These are phyloP conservation scores for Phialocephala subalpina DNA, from an alignment of 2,329 filamentous ascomycete genomes.

Conservation along the genomic window DNA sequence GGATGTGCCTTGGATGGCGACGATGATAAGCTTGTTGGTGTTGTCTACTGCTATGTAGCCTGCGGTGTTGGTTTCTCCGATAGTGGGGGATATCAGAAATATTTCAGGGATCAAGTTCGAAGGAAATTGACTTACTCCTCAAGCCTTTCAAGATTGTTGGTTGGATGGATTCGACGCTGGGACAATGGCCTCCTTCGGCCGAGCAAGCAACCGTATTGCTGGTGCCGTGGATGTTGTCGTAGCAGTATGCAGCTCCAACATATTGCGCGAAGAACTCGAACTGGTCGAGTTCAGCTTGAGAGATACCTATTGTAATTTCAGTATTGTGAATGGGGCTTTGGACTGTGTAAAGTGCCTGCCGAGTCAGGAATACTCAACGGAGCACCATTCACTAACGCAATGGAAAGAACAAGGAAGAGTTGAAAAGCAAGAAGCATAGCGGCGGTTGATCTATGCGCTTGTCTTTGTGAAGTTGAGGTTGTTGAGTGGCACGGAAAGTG, in stretches of 20 bases:
- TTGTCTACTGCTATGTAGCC: background rate
- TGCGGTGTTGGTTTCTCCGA: background rate
- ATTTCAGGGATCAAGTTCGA: too few relatives aligned
- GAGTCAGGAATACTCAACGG: background rate
- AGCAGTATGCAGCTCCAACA: conserved; percentile 40
- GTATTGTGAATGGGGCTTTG: background rate
- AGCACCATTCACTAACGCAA: background rate
- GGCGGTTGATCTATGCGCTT: background rate
- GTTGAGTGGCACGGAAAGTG: background rate
- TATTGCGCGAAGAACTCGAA: conserved; percentile 34
- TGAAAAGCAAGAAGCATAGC: background rate
- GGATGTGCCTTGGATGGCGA: conserved; percentile 19
- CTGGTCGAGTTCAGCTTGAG: conserved; percentile 2
- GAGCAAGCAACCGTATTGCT: conserved; percentile 30
- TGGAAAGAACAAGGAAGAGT: background rate
- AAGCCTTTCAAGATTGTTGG: conserved; percentile 22
- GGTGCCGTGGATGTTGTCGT: conserved; percentile 29
- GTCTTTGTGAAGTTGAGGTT: background rate
- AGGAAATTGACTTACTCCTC: too few relatives aligned
- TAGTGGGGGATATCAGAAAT: background rate
- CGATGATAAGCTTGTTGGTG: conserved; percentile 6
- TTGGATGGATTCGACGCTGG: conserved; percentile 28
- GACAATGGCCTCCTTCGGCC: conserved; percentile 31
- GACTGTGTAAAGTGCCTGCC: background rate
- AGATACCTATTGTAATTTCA: background rate